Base-by-base conservation (phyloP, 2,329 filamentous ascomycete genomes). In the Aspergillus aculeatinus region DNA sequence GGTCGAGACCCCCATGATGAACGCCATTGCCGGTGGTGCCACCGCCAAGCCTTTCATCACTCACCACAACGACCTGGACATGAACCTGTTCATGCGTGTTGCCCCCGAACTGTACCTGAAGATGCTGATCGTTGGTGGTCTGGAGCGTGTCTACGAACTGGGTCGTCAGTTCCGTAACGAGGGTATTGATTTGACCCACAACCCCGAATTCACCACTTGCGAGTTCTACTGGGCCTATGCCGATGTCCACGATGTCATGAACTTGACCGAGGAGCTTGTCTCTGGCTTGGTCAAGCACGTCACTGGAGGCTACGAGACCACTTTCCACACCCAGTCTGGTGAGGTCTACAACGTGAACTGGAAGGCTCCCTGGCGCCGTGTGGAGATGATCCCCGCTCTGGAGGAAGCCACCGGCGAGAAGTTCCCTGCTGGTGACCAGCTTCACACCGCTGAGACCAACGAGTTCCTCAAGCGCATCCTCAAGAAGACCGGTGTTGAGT, bases 1-100 rank as follows among this genome's bases (percentile, higher is more conserved):
- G 76, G 93, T 98, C 27, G 92, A 98, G 80, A 99, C 95, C 0
- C 94, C 95, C 5, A 97, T 98, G 87, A 93, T 99, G 85, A 96
- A 96, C 76, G 86, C 90, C 71, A 96, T 96, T 73, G 92, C 95
- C 31, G 96, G 95, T 68, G 95, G 95, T 74, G 95, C 95, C 35
- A 98, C 95, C 1, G 95, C 95, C 60, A 92, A 90, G 81, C 95
- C 95, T 5, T 99, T 99, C 79, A 83, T 90, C 68, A 98, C 95
- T 14, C 90, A 96, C 77, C 95, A 98, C 82, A 99, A 99, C 78
- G 95, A 98, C 56, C 85, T 95, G 55, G 87, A 96, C 77, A 92
- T 96, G 87, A 89, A 96, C 69, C 88, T 99, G 77, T 98, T 89
- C 80, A 89, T 99, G 86, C 89, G 95, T 73, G 87, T 98, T 51